A percentile compares a stretch with the other conserved stretches of the same genome.
These are phyloP conservation scores for Apiotrichum montevideense DNA, from an alignment of 1,284 basidiomycete species.

Conservation along the genomic window DNA sequence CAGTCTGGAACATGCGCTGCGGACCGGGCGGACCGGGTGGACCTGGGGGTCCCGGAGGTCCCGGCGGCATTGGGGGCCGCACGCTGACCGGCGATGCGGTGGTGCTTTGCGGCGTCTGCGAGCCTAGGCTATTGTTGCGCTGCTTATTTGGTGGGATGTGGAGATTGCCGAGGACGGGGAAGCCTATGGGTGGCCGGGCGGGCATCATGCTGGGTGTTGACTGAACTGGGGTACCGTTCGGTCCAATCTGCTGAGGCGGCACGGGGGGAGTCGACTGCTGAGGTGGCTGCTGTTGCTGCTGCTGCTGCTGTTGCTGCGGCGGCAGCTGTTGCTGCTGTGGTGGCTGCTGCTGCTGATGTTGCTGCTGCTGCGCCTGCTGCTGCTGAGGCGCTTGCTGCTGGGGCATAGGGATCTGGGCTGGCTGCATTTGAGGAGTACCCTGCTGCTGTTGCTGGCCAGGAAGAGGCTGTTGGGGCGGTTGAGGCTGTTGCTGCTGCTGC, in stretches of 20 bases:
- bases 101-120: constrained; percentile 16
- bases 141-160: constrained; percentile 36
- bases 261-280: background rate
- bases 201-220: constrained; percentile 10
- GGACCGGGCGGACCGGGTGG: too few species aligned
- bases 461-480: background rate
- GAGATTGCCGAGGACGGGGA: constrained; percentile 24
- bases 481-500: background rate
- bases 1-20: constrained; percentile 31
- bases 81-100: background rate
- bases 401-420: too few species aligned
- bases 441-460: too few species aligned
- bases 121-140: constrained; percentile 14
- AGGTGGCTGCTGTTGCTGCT: background rate
- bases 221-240: constrained; percentile 9
- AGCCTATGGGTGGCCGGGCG: constrained; percentile 12
- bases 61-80: background rate
- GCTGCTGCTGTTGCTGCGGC: background rate
- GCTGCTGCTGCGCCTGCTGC: background rate
- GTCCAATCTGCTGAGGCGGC: background rate
- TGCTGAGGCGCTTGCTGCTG: background rate
- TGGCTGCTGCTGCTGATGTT: constrained; percentile 3
- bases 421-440: too few species aligned
- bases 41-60: too few species aligned
- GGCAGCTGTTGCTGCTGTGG: constrained; percentile 2